phyloP scores from a whole-genome alignment of 495 filamentous ascomycete genomes.

The Aspergillus egyptiacus region DNA sequence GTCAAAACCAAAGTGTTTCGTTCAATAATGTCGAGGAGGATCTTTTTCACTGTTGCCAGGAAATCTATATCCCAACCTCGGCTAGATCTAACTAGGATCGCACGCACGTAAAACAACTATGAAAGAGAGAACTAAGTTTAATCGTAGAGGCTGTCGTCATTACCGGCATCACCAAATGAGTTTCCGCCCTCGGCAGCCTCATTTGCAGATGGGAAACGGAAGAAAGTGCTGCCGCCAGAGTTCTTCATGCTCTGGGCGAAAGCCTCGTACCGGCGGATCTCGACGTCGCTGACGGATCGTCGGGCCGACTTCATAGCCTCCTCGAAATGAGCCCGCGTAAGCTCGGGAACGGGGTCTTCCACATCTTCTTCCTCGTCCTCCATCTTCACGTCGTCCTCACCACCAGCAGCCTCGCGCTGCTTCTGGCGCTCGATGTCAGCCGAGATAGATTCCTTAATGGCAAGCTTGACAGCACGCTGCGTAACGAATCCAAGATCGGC shows the following conservation, averaged over 20 bases:
- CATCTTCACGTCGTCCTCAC: slow-evolving; percentile 69
- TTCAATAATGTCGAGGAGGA: slow-evolving; percentile 10
- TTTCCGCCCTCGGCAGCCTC: slow-evolving; percentile 50
- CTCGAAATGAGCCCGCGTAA: slow-evolving; percentile 95
- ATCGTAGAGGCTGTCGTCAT: slow-evolving; percentile 83
- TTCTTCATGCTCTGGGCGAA: slow-evolving; percentile 99
- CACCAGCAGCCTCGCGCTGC: slow-evolving; percentile 79
- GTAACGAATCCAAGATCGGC: slow-evolving; percentile 99
- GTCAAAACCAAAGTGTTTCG: slow-evolving; percentile 12
- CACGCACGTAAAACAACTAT: slow-evolving; percentile 15
- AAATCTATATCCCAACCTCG: slow-evolving; percentile 11
- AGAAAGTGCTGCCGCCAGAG: slow-evolving; percentile 86
- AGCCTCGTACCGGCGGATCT: slow-evolving; percentile 96
- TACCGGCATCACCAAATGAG: slow-evolving; percentile 75
- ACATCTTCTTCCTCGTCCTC: slow-evolving; percentile 66
- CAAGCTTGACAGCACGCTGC: slow-evolving; percentile 97
- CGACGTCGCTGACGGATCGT: slow-evolving; percentile 90
- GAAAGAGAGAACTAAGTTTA: slow-evolving; percentile 30
- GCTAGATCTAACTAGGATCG: slow-evolving; percentile 23
- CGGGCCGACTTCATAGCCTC: slow-evolving; percentile 94
- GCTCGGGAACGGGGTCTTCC: slow-evolving; percentile 93
- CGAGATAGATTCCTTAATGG: slow-evolving; percentile 95
- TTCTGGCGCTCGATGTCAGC: slow-evolving; percentile 83
- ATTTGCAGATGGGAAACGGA: slow-evolving; percentile 84
- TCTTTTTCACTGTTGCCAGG: slow-evolving; percentile 9